Base-by-base conservation (phyloP, 352 stramenopile species). In the Aphanomyces invadans region DNA sequence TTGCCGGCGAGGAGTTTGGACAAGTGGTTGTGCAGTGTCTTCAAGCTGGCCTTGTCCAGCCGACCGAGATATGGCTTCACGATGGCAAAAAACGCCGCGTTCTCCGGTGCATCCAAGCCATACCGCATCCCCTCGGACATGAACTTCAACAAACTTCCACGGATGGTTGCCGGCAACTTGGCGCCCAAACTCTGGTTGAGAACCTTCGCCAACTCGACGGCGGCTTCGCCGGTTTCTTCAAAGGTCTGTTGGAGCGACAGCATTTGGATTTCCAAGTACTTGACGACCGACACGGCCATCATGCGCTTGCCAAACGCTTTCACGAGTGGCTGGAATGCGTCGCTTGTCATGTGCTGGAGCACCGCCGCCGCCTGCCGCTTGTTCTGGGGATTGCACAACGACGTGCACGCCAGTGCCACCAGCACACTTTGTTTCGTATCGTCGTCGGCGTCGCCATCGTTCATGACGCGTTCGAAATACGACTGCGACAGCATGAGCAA, bases 201-300 rank as follows among this genome's bases (percentile, higher is more conserved):
- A 51, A 83, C 79, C 74, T 87, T 95, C 28, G 81, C 79, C 11
- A 95, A 61, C 26, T 78, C 66, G 48, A 91, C 74, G 19, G 73
- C 82, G 31, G 83, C 74, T 57, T 82, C 73, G 19, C 90, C 57
- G 39, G 88, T 81, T 54, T 88, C 79, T n/a, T 76, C 64, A 61
- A 80, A 95, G 11, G 88, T 61, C 65, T 89, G 79, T 2, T 83
- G 81, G 49, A 95, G 74, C 15, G 83, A 76, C 28, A 78, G 87
- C 85, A 95, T 95, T 69, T 95, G 86, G n/a, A 92, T 81, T 71
- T 95, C 86, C 25, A 95, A 71, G 55, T 90, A 92, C 25, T 86
- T 81, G 45, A 93, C 78, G 0, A 83, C 83, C 7, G 83, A 80
- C 36, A 94, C 76, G 17, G 73, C 70, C 54, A 91, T 93, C 46